phyloP scores from a whole-genome alignment of 2,329 filamentous ascomycete species.

The Aureobasidium sp. region DNA sequence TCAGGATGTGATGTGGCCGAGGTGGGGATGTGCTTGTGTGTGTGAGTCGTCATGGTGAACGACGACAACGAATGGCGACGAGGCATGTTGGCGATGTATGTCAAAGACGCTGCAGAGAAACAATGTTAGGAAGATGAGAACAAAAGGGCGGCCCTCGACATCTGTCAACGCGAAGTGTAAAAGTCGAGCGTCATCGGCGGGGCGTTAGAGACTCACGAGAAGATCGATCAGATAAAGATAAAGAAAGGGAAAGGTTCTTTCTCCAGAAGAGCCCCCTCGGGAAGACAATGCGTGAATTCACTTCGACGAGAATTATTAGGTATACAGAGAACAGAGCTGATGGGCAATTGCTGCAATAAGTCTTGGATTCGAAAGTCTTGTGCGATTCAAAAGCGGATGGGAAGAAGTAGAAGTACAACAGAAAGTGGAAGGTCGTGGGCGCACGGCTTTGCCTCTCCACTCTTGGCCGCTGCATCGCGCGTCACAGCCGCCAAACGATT shows the following conservation, averaged over 20 bases:
- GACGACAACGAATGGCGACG: slow-evolving; percentile 27
- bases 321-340: not conserved
- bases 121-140: not conserved
- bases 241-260: not conserved
- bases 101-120: not conserved
- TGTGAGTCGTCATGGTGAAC: slow-evolving; percentile 23
- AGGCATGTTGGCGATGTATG: slow-evolving; percentile 11
- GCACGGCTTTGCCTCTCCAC: not conserved
- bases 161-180: not conserved
- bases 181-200: slow-evolving; percentile 3
- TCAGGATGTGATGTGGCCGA: slow-evolving; percentile 39
- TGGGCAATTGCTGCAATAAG: not conserved
- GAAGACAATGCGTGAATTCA: not conserved
- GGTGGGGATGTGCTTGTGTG: slow-evolving; percentile 34
- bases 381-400: not conserved
- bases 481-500: no score
- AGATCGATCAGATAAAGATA: slow-evolving; percentile 11
- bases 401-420: not conserved
- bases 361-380: not conserved
- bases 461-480: no score
- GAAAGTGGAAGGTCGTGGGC: not conserved
- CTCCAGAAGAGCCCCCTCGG: slow-evolving; percentile 1
- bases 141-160: not conserved
- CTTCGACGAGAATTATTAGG: not conserved
- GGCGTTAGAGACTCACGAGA: not conserved